Evolutionary conservation across 257 asterid genomes (phyloP).

Genomic region (Solanum tarapatanum): DNA sequence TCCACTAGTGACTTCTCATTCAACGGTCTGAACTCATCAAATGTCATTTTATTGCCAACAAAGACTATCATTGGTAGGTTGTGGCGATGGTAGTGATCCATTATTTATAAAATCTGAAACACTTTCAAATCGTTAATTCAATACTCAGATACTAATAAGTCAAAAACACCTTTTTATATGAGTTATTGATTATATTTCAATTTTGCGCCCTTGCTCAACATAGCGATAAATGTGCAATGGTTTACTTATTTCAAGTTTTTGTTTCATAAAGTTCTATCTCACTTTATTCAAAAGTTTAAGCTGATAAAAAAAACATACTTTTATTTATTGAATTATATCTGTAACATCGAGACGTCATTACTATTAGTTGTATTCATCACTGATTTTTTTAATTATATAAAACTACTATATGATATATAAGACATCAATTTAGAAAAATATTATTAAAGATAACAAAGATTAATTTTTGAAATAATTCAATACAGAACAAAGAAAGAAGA

Average conservation of each 20-base stretch:
- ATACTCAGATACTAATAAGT: neutral
- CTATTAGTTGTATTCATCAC: neutral
- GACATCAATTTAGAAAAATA: neutral
- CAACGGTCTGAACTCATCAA: neutral
- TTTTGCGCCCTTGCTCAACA: accelerated
- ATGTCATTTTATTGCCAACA: neutral
- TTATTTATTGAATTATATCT: neutral
- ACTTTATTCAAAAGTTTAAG: neutral
- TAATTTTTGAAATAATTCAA: neutral
- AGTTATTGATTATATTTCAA: neutral
- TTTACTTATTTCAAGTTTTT: neutral
- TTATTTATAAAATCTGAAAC: too few species aligned
- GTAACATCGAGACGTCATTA: accelerated
- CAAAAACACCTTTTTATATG: accelerated
- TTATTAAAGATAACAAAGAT: neutral
- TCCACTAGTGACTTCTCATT: neutral
- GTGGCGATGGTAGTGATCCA: neutral
- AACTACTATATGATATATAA: neutral
- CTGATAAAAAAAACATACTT: accelerated
- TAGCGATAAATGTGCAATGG: neutral
- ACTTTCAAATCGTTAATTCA: neutral
- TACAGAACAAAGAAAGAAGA: neutral
- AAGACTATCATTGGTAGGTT: neutral
- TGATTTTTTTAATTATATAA: neutral
- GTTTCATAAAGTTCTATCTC: neutral